Conservation (phyloP, 129 eudicot species). For the Erigeron canadensis region DNA sequence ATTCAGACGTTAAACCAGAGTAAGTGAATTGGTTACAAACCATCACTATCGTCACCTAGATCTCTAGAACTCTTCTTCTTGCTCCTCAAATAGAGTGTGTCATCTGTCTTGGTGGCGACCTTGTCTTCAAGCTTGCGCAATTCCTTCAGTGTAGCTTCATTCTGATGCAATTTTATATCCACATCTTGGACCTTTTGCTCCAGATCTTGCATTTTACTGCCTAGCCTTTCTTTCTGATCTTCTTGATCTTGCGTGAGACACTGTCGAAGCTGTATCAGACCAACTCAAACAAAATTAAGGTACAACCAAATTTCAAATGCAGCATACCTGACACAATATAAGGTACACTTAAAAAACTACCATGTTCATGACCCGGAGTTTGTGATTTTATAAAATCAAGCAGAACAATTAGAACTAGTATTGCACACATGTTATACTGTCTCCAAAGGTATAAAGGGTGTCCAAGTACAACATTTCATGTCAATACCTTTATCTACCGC, state of each 20-base stretch:
- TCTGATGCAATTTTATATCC: slow-evolving; percentile 64
- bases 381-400: no score
- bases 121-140: slow-evolving; percentile 42
- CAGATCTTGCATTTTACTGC: slow-evolving; percentile 59
- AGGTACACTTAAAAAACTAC: not conserved
- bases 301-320: not conserved
- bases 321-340: not conserved
- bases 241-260: slow-evolving; percentile 81
- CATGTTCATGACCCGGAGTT: no score
- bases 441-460: no score
- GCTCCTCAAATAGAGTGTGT: slow-evolving; percentile 50
- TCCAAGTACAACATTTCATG: no score
- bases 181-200: slow-evolving; percentile 53
- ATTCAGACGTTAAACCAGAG: not conserved
- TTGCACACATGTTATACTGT: no score
- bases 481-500: no score
- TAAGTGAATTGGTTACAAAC: slow-evolving; percentile 37
- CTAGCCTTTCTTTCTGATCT: slow-evolving; percentile 58
- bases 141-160: slow-evolving; percentile 57
- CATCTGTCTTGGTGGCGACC: slow-evolving; percentile 56
- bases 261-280: slow-evolving; percentile 66
- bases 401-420: no score
- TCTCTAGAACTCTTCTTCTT: slow-evolving; percentile 40
- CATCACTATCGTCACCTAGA: slow-evolving; percentile 70
- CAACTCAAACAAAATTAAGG: slow-evolving; percentile 3